A percentile compares a stretch with the other conserved stretches of the same genome.
Conservation (phyloP, 305 asterid species). For the Nicotiana rustica region DNA sequence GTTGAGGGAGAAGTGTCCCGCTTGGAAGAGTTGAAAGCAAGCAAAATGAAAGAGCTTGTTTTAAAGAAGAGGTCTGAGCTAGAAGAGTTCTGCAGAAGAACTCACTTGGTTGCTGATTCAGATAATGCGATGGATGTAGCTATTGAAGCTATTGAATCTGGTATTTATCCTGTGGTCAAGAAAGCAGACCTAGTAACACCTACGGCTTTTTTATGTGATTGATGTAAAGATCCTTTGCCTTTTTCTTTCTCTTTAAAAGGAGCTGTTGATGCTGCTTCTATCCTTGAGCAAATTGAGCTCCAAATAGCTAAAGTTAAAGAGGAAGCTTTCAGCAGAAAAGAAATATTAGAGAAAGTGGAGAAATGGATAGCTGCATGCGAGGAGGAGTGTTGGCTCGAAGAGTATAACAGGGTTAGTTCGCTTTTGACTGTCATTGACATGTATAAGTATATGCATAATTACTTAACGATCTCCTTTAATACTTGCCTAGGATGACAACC, state of each 20-base stretch:
- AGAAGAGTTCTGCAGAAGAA: slow-evolving; percentile 85
- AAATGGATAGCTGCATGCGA: slow-evolving; percentile 97
- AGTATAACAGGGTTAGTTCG: slow-evolving; percentile 80
- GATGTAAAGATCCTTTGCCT: slow-evolving; percentile 19
- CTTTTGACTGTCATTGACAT: neutral
- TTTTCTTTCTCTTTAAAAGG: slow-evolving; percentile 50
- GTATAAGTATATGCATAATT: neutral
- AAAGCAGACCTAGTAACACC: neutral
- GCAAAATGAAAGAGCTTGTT: slow-evolving; percentile 98
- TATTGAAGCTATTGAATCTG: slow-evolving; percentile 90
- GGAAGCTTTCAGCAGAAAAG: slow-evolving; percentile 93
- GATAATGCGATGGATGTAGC: slow-evolving; percentile 65
- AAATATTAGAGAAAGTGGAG: slow-evolving; percentile 93
- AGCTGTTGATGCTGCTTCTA: slow-evolving; percentile 80
- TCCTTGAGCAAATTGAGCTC: slow-evolving; percentile 91
- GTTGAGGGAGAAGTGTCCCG: slow-evolving; percentile 91
- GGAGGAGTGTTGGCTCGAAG: slow-evolving; percentile 99
- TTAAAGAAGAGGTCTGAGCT: slow-evolving; percentile 89
- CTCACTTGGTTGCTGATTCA: slow-evolving; percentile 76
- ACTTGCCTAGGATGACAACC: slow-evolving; percentile 83
- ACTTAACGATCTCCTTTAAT: slow-evolving; percentile 4
- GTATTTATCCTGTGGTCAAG: slow-evolving; percentile 48
- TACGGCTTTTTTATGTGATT: neutral
- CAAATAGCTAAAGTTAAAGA: slow-evolving; percentile 89
- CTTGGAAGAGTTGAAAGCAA: slow-evolving; percentile 84